Conservation (phyloP, 2,329 filamentous ascomycete genomes). For the Monosporascus cannonballus region DNA sequence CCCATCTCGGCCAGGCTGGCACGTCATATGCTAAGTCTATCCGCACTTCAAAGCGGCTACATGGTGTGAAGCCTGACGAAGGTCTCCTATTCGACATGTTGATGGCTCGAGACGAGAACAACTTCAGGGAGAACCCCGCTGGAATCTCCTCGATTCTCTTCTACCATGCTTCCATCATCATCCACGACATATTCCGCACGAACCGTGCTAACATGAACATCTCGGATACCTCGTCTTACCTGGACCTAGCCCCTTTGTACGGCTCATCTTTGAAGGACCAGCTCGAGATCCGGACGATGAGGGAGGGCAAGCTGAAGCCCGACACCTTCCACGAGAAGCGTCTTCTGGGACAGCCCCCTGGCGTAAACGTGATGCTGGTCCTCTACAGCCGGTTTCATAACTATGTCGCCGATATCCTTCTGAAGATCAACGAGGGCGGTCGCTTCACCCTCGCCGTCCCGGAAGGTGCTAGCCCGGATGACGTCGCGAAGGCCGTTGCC, state of each 20-base stretch:
- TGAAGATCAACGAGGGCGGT: slow-evolving; percentile 60
- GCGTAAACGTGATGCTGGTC: slow-evolving; percentile 61
- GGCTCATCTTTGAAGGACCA: slow-evolving; percentile 61
- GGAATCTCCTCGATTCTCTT: slow-evolving; percentile 71
- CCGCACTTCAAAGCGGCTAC: slow-evolving; percentile 48
- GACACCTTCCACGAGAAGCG: slow-evolving; percentile 64
- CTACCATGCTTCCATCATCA: slow-evolving; percentile 66
- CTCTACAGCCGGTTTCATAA: slow-evolving; percentile 69
- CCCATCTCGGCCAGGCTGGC: slow-evolving; percentile 57
- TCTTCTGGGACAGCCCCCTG: slow-evolving; percentile 60
- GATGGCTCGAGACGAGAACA: slow-evolving; percentile 47
- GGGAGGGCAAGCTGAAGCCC: slow-evolving; percentile 63
- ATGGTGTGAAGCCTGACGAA: slow-evolving; percentile 57
- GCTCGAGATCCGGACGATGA: slow-evolving; percentile 54
- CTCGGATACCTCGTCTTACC: slow-evolving; percentile 66
- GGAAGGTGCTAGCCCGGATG: slow-evolving; percentile 18
- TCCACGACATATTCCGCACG: slow-evolving; percentile 58
- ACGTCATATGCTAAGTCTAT: slow-evolving; percentile 66
- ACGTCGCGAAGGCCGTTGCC: slow-evolving; percentile 27
- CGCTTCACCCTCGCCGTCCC: slow-evolving; percentile 45
- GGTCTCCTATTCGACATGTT: slow-evolving; percentile 62
- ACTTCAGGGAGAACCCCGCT: slow-evolving; percentile 60
- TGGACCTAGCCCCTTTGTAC: slow-evolving; percentile 68
- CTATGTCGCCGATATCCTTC: slow-evolving; percentile 56
- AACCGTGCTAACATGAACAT: slow-evolving; percentile 56